Percentiles rank a stretch among this genome's conserved stretches.
These are phyloP conservation scores for Pythium pectinolyticum DNA, from an alignment of 352 stramenopile genomes.

Conservation along the genomic window DNA sequence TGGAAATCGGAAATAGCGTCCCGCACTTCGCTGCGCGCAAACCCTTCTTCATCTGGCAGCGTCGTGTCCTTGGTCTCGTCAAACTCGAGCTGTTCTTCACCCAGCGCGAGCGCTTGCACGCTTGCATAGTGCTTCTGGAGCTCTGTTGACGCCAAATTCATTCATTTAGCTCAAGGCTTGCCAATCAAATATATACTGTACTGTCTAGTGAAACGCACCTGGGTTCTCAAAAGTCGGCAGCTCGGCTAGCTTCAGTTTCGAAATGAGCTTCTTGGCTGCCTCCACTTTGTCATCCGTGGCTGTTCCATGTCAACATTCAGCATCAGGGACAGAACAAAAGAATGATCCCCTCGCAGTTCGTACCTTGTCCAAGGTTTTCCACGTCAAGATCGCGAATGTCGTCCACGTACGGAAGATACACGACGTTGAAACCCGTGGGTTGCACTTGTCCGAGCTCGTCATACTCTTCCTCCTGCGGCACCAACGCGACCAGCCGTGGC, in stretches of 20 bases:
- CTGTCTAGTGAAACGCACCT: slow-evolving; percentile 40
- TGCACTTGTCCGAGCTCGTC: slow-evolving; percentile 83
- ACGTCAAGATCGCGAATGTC: slow-evolving; percentile 73
- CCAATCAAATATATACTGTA: no score
- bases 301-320: slow-evolving; percentile 18
- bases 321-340: neutral
- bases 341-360: neutral
- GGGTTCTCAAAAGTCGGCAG: slow-evolving; percentile 84
- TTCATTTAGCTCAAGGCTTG: neutral
- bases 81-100: slow-evolving; percentile 72
- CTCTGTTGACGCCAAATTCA: slow-evolving; percentile 34
- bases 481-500: slow-evolving; percentile 68
- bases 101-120: slow-evolving; percentile 73
- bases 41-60: slow-evolving; percentile 70
- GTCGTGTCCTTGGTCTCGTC: slow-evolving; percentile 79
- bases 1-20: slow-evolving; percentile 21
- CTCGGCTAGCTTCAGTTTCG: slow-evolving; percentile 67
- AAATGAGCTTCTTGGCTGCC: slow-evolving; percentile 64
- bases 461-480: slow-evolving; percentile 73
- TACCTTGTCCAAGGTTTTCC: slow-evolving; percentile 41
- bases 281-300: slow-evolving; percentile 58
- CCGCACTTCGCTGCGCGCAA: slow-evolving; percentile 63
- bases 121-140: slow-evolving; percentile 85
- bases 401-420: slow-evolving; percentile 81
- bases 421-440: slow-evolving; percentile 69